A percentile compares a stretch with the other conserved stretches of the same genome.
Conservation (phyloP, 169 alveolate genomes). For the Toxoplasma gondii region DNA sequence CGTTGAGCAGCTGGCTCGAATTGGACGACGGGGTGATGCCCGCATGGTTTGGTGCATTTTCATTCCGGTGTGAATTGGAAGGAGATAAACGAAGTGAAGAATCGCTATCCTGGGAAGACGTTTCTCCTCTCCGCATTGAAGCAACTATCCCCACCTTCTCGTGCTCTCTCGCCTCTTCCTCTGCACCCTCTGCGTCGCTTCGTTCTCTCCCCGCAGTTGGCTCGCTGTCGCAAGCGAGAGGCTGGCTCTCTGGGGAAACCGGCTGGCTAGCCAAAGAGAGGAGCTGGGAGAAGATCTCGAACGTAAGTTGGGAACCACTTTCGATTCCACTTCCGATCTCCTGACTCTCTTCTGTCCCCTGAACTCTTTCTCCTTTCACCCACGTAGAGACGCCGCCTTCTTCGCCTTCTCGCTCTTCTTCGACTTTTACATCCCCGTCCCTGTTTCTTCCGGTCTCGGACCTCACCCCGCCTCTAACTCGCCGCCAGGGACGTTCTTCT, state of each 20-base stretch:
- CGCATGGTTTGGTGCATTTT: too few relatives aligned
- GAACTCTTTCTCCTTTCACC: neutral
- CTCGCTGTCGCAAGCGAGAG: too few relatives aligned
- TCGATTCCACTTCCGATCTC: neutral
- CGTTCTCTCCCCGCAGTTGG: too few relatives aligned
- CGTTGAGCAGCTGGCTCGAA: too few relatives aligned
- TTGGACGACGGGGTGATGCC: too few relatives aligned
- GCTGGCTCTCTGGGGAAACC: neutral
- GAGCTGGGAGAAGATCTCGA: neutral
- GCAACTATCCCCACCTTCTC: neutral
- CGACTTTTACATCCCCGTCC: neutral
- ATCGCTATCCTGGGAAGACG: too few relatives aligned
- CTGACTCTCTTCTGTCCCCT: neutral
- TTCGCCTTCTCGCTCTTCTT: neutral
- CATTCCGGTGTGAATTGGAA: too few relatives aligned
- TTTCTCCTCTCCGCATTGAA: too few relatives aligned
- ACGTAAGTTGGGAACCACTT: neutral
- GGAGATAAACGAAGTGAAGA: too few relatives aligned
- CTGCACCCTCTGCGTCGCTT: neutral
- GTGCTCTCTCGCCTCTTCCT: neutral
- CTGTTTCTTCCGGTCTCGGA: neutral
- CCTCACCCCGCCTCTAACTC: too few relatives aligned
- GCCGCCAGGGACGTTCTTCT: too few relatives aligned
- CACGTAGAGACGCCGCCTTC: neutral
- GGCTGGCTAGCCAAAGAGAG: slow-evolving; percentile 17